Evolutionary conservation across 2,329 filamentous ascomycete species (phyloP).

Genomic region (Setomelanomma holmii): DNA sequence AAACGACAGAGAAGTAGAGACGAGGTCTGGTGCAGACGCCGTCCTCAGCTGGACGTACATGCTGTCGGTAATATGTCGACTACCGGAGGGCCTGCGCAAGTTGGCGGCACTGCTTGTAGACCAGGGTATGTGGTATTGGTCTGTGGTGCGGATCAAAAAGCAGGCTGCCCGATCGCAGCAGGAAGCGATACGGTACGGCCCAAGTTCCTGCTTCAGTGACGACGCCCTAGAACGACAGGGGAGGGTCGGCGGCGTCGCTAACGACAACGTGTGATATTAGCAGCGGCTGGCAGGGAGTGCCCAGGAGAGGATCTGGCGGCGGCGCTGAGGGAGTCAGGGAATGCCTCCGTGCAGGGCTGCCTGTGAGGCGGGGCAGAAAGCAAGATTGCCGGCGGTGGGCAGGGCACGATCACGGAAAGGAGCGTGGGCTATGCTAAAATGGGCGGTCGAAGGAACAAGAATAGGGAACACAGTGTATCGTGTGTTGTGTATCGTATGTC

Average conservation of each 20-base stretch:
- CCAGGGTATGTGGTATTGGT: not conserved
- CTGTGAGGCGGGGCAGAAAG: not conserved
- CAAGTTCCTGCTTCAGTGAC: slow-evolving; percentile 24
- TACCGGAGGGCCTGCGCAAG: not conserved
- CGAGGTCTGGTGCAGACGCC: slow-evolving; percentile 31
- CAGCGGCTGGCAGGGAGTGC: slow-evolving; percentile 17
- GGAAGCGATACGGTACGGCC: slow-evolving; percentile 13
- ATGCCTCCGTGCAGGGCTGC: not conserved
- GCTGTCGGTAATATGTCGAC: slow-evolving; percentile 24
- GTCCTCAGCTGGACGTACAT: slow-evolving; percentile 46
- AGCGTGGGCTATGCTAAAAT: not conserved
- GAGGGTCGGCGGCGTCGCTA: slow-evolving; percentile 9
- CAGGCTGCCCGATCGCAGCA: not conserved
- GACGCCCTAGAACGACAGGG: slow-evolving; percentile 17
- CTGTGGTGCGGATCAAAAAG: slow-evolving; percentile 2
- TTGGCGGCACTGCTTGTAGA: too few species aligned
- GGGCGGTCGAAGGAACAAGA: not conserved
- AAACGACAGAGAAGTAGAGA: slow-evolving; percentile 21
- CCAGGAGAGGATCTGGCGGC: slow-evolving; percentile 4
- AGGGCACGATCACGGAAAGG: not conserved
- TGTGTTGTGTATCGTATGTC: not conserved
- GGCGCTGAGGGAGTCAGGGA: not conserved
- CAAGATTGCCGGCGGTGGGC: not conserved
- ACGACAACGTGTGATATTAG: slow-evolving; percentile 20
- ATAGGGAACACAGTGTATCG: not conserved